Percentiles rank a stretch among this genome's conserved stretches.
Conservation (phyloP, 2,329 filamentous ascomycete genomes). For the Aspergillus candidus region DNA sequence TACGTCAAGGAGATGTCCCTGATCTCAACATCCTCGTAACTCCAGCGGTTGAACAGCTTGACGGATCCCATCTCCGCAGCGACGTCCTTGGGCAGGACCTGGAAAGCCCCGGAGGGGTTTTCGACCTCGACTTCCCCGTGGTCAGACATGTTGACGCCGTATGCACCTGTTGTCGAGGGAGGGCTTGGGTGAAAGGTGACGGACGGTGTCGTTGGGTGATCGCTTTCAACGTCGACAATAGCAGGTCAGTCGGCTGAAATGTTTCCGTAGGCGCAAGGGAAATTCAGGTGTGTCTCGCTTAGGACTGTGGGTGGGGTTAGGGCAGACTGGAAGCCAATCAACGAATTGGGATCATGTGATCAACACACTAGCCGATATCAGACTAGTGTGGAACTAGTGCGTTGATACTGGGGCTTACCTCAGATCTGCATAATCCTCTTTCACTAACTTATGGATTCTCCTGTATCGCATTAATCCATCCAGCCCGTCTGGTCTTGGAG, state of each 20-base stretch:
- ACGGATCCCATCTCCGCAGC: constrained; percentile 80
- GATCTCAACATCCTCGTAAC: constrained; percentile 99
- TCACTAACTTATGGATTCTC: neutral
- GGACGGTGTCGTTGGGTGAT: constrained; percentile 36
- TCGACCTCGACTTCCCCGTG: constrained; percentile 89
- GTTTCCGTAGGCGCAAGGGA: constrained; percentile 30
- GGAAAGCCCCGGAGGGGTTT: constrained; percentile 61
- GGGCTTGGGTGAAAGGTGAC: constrained; percentile 34
- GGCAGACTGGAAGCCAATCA: constrained; percentile 28
- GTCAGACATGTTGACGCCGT: constrained; percentile 74
- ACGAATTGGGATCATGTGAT: constrained; percentile 19
- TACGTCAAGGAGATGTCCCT: constrained; percentile 99
- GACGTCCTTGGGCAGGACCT: constrained; percentile 89
- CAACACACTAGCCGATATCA: neutral
- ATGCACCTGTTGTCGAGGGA: constrained; percentile 35
- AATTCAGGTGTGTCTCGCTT: constrained; percentile 40
- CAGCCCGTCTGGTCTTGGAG: too few species aligned
- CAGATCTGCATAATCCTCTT: neutral
- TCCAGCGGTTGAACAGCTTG: constrained; percentile 98
- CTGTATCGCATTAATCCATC: too few species aligned
- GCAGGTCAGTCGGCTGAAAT: constrained; percentile 32
- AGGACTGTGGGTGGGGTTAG: constrained; percentile 37
- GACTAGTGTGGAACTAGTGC: neutral
- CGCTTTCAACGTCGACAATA: constrained; percentile 29
- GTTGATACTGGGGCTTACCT: neutral